A percentile compares a stretch with the other conserved stretches of the same genome.
These are phyloP conservation scores for Stagonosporopsis rhizophila DNA, from an alignment of 2,329 filamentous ascomycete genomes.

Conservation along the genomic window DNA sequence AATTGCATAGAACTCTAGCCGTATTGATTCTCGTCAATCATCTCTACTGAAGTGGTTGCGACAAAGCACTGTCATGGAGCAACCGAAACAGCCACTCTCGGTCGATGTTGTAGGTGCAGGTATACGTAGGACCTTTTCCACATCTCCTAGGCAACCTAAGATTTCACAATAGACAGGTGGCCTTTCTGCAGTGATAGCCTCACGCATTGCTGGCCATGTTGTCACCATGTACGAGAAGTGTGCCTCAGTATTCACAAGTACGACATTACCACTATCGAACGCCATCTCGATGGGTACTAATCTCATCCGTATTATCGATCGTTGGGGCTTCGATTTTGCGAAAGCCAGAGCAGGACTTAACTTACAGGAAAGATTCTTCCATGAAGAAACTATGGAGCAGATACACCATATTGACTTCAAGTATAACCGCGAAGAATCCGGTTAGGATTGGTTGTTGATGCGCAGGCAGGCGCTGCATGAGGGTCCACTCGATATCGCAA, in stretches of 20 bases:
- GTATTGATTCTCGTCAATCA: not conserved
- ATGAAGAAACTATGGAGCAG: constrained; percentile 6
- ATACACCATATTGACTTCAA: constrained; percentile 14
- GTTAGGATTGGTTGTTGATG: constrained; percentile 15
- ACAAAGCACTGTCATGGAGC: not conserved
- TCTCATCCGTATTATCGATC: constrained; percentile 8
- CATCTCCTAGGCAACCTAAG: not conserved
- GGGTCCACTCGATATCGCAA: not conserved
- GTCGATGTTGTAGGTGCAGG: constrained; percentile 7
- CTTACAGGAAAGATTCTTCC: constrained; percentile 6
- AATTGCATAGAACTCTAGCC: not conserved
- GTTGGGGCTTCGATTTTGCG: constrained; percentile 8
- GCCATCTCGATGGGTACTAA: constrained; percentile 7
- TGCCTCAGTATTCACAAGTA: constrained; percentile 60
- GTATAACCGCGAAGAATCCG: constrained; percentile 6
- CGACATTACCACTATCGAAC: constrained; percentile 5
- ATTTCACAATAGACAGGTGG: constrained; percentile 48
- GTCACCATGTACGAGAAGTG: constrained; percentile 71
- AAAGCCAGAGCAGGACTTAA: constrained; percentile 2
- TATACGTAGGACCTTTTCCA: not conserved
- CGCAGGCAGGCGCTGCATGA: constrained; percentile 12
- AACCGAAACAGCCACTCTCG: not conserved
- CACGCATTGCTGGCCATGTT: constrained; percentile 61
- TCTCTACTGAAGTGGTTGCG: not conserved
- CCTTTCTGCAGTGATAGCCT: constrained; percentile 58